These are phyloP conservation scores for Ballota nigra DNA, from an alignment of 257 asterid genomes.

Conservation along the genomic window DNA sequence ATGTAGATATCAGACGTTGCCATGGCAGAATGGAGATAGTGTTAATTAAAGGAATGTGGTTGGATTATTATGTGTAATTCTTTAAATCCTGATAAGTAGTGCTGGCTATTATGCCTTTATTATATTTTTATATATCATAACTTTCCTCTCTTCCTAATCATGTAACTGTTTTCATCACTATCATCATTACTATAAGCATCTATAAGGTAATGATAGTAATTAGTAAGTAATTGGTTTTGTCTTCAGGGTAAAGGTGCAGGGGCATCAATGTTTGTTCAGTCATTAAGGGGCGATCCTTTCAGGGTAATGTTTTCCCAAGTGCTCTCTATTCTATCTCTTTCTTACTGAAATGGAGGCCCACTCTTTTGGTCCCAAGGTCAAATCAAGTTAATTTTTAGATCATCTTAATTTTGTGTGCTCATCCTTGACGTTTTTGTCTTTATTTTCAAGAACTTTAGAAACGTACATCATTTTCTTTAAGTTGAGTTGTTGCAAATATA, in stretches of 20 bases:
- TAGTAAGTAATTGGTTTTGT: constrained; percentile 15
- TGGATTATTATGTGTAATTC: neutral
- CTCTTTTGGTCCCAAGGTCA: constrained; percentile 14
- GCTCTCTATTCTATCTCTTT: neutral
- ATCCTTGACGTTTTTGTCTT: constrained; percentile 10
- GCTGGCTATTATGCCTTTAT: neutral
- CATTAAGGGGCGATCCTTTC: constrained; percentile 92
- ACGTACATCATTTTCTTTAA: neutral
- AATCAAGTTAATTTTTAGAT: constrained; percentile 1
- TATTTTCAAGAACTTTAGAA: neutral
- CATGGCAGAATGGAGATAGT: neutral
- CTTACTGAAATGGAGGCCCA: neutral
- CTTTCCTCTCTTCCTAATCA: neutral
- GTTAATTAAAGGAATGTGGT: neutral
- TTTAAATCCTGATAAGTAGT: neutral
- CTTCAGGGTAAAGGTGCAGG: constrained; percentile 85
- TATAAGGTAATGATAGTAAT: neutral
- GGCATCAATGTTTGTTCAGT: constrained; percentile 92
- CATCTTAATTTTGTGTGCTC: neutral
- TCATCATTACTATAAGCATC: constrained; percentile 8
- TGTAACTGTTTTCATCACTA: neutral
- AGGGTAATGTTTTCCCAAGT: constrained; percentile 47
- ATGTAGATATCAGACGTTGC: neutral
- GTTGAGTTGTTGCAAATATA: neutral
- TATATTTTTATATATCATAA: neutral